phyloP scores from a whole-genome alignment of 2,329 filamentous ascomycete genomes.

The Colletotrichum scovillei region DNA sequence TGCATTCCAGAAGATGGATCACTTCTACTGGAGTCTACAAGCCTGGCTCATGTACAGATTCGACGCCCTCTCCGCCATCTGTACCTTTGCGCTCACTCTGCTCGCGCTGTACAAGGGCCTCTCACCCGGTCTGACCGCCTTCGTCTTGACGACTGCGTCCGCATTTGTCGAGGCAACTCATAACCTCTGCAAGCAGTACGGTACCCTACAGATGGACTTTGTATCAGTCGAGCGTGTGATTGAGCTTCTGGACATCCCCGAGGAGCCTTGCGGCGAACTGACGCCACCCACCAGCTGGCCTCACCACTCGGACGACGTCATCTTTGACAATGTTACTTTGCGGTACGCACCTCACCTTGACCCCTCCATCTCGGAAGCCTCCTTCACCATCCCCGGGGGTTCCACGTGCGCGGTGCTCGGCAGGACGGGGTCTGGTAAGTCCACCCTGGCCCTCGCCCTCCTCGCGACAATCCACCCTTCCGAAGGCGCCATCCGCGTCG shows the following conservation, averaged over 20 bases:
- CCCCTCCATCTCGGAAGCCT: slow-evolving; percentile 75
- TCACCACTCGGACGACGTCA: slow-evolving; percentile 74
- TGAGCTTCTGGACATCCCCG: slow-evolving; percentile 81
- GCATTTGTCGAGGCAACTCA: slow-evolving; percentile 79
- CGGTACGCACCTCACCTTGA: slow-evolving; percentile 84
- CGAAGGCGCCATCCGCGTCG: slow-evolving; percentile 64
- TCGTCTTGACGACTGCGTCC: slow-evolving; percentile 80
- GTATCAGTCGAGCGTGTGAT: slow-evolving; percentile 90
- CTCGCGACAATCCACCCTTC: slow-evolving; percentile 65
- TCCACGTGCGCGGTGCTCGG: slow-evolving; percentile 77
- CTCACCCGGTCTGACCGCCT: slow-evolving; percentile 83
- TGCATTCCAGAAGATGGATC: slow-evolving; percentile 92
- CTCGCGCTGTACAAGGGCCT: slow-evolving; percentile 81
- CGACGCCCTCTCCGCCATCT: slow-evolving; percentile 75
- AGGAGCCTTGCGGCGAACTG: slow-evolving; percentile 76
- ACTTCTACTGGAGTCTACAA: slow-evolving; percentile 93
- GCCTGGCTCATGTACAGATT: slow-evolving; percentile 88
- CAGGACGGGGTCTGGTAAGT: slow-evolving; percentile 89
- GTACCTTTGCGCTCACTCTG: slow-evolving; percentile 78
- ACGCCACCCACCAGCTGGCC: slow-evolving; percentile 84
- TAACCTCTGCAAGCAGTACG: slow-evolving; percentile 81
- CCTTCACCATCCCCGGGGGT: slow-evolving; percentile 76
- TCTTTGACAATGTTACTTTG: slow-evolving; percentile 82
- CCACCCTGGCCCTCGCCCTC: slow-evolving; percentile 74
- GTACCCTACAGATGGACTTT: slow-evolving; percentile 90